phyloP scores from a whole-genome alignment of 2,329 filamentous ascomycete genomes.

The Simplicillium sp. region DNA sequence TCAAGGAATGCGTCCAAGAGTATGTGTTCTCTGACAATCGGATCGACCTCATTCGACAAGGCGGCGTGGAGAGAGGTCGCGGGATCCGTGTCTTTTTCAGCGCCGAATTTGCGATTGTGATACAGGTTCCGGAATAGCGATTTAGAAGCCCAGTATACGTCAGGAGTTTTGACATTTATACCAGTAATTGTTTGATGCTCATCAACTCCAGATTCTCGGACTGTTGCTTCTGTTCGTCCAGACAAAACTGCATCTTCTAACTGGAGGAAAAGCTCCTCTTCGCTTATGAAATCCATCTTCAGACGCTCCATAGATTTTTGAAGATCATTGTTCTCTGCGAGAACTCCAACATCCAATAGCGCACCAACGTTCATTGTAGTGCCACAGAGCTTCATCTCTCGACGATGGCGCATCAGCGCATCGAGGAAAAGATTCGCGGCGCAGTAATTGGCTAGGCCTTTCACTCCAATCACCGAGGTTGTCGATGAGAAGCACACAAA shows the following conservation, averaged over 20 bases:
- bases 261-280: conserved; percentile 14
- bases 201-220: conserved; percentile 2
- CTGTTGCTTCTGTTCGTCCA: conserved; percentile 6
- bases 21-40: conserved; percentile 7
- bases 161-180: conserved; percentile 12
- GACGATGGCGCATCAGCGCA: conserved; percentile 19
- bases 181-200: conserved; percentile 14
- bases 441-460: conserved; percentile 23
- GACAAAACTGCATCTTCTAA: conserved; percentile 11
- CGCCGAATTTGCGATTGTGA: conserved; percentile 11
- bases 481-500: conserved; percentile 20
- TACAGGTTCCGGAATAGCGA: conserved; percentile 14
- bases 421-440: conserved; percentile 25
- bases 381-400: conserved; percentile 18
- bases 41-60: not conserved
- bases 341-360: conserved; percentile 13
- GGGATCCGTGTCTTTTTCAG: no score
- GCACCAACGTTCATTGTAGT: conserved; percentile 24
- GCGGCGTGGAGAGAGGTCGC: no score
- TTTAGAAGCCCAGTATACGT: conserved; percentile 14
- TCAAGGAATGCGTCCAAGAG: conserved; percentile 10
- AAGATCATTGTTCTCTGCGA: conserved; percentile 10
- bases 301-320: conserved; percentile 9
- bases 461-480: conserved; percentile 15
- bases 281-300: conserved; percentile 10